Conservation (phyloP, 768 basidiomycete species). For the Mycena latifolia region DNA sequence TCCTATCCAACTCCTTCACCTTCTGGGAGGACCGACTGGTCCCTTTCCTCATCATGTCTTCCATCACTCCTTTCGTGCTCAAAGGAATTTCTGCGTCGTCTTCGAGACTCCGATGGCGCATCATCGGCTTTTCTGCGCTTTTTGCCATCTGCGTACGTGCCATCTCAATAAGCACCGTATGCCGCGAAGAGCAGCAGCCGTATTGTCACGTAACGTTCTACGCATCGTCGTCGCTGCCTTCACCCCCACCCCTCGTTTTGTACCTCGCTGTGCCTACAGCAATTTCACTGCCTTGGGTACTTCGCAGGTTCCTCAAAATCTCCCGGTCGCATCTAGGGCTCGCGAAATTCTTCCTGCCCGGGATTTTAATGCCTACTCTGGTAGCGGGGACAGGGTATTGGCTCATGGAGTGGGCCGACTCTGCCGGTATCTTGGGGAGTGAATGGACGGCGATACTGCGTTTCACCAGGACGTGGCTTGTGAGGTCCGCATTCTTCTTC, state of each 20-base stretch:
- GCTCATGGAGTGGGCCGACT: slow-evolving; percentile 86
- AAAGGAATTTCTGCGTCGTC: slow-evolving; percentile 78
- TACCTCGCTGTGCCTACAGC: slow-evolving; percentile 69
- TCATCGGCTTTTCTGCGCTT: slow-evolving; percentile 77
- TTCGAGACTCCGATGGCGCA: slow-evolving; percentile 75
- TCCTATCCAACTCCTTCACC: slow-evolving; percentile 96
- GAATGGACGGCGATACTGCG: slow-evolving; percentile 61
- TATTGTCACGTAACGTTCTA: slow-evolving; percentile 94
- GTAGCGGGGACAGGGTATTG: slow-evolving; percentile 75
- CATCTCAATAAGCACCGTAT: slow-evolving; percentile 88
- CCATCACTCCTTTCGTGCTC: slow-evolving; percentile 70
- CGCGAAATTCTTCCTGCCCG: slow-evolving; percentile 71
- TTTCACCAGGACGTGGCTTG: slow-evolving; percentile 68
- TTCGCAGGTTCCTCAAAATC: slow-evolving; percentile 69
- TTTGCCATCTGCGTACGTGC: slow-evolving; percentile 78
- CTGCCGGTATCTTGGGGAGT: slow-evolving; percentile 58
- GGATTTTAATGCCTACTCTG: slow-evolving; percentile 70
- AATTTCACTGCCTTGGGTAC: slow-evolving; percentile 64
- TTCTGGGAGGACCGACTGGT: slow-evolving; percentile 95
- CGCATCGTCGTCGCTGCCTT: slow-evolving; percentile 74
- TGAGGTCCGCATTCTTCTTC: slow-evolving; percentile 65
- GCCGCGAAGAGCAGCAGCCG: slow-evolving; percentile 94
- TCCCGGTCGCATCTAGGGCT: slow-evolving; percentile 83
- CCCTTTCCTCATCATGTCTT: slow-evolving; percentile 78
- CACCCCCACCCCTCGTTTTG: slow-evolving; percentile 72